Evolutionary conservation across 768 basidiomycete species (phyloP).

Genomic region (Lenzites betulinus): DNA sequence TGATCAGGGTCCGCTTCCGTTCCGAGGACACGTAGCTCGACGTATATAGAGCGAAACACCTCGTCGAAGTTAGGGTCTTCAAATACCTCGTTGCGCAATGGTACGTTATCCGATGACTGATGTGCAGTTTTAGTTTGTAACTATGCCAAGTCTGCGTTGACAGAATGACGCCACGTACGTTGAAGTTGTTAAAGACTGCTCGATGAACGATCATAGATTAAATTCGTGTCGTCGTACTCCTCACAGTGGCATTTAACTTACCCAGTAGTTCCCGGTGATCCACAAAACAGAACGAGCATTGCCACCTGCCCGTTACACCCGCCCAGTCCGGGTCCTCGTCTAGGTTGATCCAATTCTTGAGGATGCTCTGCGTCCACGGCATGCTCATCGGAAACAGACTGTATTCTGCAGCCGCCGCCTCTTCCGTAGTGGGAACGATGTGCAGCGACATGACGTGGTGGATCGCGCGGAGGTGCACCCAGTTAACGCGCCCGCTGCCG

Average conservation of each 20-base stretch:
- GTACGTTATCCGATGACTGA: conserved; percentile 34
- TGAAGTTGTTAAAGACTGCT: conserved; percentile 52
- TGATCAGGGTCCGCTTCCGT: conserved; percentile 48
- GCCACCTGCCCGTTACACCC: conserved; percentile 61
- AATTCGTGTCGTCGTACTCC: too few relatives aligned
- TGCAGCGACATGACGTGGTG: conserved; percentile 60
- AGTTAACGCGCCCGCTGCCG: conserved; percentile 51
- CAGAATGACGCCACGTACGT: conserved; percentile 16
- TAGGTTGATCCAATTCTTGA: conserved; percentile 42
- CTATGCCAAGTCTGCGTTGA: not conserved
- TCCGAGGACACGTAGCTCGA: conserved; percentile 46
- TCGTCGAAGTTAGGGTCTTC: conserved; percentile 53
- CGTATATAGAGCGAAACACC: conserved; percentile 49
- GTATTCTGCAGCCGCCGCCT: conserved; percentile 21
- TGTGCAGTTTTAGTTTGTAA: not conserved
- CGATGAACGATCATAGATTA: too few relatives aligned
- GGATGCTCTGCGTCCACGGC: conserved; percentile 53
- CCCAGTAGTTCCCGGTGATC: conserved; percentile 68
- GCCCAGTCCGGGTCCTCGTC: conserved; percentile 54
- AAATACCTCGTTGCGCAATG: conserved; percentile 50
- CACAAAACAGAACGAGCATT: conserved; percentile 64
- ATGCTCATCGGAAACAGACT: conserved; percentile 51
- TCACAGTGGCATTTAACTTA: conserved; percentile 36
- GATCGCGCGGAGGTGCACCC: conserved; percentile 58
- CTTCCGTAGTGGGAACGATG: conserved; percentile 39